These are phyloP conservation scores for Neofusicoccum ribis DNA, from an alignment of 2,329 filamentous ascomycete species.

Conservation along the genomic window DNA sequence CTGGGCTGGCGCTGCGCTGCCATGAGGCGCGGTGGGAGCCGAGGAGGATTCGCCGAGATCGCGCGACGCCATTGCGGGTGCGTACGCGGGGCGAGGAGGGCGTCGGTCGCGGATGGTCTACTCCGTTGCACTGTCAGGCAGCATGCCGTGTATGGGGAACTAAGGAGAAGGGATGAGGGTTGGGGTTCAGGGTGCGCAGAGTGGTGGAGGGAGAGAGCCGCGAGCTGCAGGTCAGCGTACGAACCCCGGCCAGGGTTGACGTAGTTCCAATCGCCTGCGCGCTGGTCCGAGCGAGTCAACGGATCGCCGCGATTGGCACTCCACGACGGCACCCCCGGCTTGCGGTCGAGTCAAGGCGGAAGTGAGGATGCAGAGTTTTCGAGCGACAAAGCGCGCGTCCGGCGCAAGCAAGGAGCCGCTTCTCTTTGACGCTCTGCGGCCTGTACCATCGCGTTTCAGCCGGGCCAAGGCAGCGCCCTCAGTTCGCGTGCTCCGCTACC, in stretches of 20 bases:
- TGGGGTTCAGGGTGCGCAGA: slow-evolving; percentile 8
- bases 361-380: neutral
- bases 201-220: slow-evolving; percentile 10
- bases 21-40: slow-evolving; percentile 4
- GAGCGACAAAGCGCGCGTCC: neutral
- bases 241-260: slow-evolving; percentile 13
- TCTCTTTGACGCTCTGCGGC: neutral
- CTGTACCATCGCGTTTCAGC: neutral
- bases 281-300: slow-evolving; percentile 1
- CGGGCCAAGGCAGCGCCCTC: neutral
- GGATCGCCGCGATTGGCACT: slow-evolving; percentile 14
- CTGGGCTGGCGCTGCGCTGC: slow-evolving; percentile 11
- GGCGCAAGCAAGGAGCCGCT: neutral
- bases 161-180: slow-evolving; percentile 1
- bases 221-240: slow-evolving; percentile 11
- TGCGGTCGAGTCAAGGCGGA: neutral
- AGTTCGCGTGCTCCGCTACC: slow-evolving; percentile 6
- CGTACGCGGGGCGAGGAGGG: neutral
- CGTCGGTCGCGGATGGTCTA: neutral
- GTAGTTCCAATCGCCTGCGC: slow-evolving; percentile 10
- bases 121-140: neutral
- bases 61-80: slow-evolving; percentile 14
- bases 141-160: neutral
- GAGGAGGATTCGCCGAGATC: slow-evolving; percentile 18
- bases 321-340: neutral